Evolutionary conservation across 176 grass and related monocot genomes (phyloP), one percentile per base, ranked within the genome.

Genomic region (Triticum dicoccoides): DNA sequence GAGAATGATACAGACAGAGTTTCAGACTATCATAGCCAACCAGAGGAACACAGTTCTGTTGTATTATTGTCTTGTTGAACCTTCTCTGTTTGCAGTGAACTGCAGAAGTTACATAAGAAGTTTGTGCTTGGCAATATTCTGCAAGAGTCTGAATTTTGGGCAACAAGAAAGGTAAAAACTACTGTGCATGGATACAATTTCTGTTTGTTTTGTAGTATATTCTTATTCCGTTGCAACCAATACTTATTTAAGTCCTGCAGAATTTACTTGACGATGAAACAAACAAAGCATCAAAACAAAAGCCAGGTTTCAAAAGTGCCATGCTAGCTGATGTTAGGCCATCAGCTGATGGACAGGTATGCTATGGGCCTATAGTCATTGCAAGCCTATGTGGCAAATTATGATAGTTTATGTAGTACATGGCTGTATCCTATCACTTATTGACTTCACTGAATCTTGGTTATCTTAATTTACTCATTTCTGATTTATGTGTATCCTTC

Each of bases 141-240:
- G 62, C 92, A 89, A 42, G 96, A 98, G 65, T 89, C 91, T 86
- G 96, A 98, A 83, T 98, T 98, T 94, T 98, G 96, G 96, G 91
- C 93, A 63, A 94, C 96, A 76, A 92, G 96, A 78, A 95, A 98
- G 96, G 96, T 98, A 73, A 87, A 66, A 77, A 25, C 65, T 64
- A 82, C 17, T 65, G 34, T 71, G 25, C 61, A 73, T 34, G 12
- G 10, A 85, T 75, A 56, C 27, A 69, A 72, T 58, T 56, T 27
- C 27, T 81, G 58, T 56, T 89, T 71, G 38, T 41, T 81, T 90
- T 8, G 32, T 61, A 12, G 25, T 76, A 52, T 61, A 68, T 20
- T 70, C 13, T 64, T 82, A 25, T 56, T 76, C 47, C 67, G 37
- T 61, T 73, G 35, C 86, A 80, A 37, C 21, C 34, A 69, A 41